phyloP scores from a whole-genome alignment of 345 rosid species.

The Eucalyptus erythrocorys region DNA sequence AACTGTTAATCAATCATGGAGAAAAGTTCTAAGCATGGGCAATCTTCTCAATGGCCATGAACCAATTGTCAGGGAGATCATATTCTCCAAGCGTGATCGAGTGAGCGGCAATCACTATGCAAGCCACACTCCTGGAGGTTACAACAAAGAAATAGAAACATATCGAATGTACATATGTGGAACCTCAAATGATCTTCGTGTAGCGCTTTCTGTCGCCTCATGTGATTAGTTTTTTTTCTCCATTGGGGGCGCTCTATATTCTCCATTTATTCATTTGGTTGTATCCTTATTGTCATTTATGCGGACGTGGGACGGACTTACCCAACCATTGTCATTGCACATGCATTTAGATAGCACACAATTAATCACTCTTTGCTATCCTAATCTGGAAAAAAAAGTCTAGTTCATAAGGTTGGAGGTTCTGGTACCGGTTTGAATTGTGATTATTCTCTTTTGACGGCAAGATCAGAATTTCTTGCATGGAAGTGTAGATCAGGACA shows the following conservation, averaged over 20 bases:
- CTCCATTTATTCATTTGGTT: not conserved
- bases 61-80: slow-evolving; percentile 69
- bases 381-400: not conserved
- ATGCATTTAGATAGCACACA: not conserved
- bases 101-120: slow-evolving; percentile 50
- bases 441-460: not conserved
- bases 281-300: not conserved
- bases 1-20: slow-evolving; percentile 84
- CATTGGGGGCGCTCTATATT: not conserved
- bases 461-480: not conserved
- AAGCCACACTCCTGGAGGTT: slow-evolving; percentile 8
- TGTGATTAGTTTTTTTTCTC: slow-evolving; percentile 32
- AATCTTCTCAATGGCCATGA: slow-evolving; percentile 95
- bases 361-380: not conserved
- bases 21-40: slow-evolving; percentile 96
- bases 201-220: slow-evolving; percentile 79
- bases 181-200: slow-evolving; percentile 91
- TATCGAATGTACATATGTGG: slow-evolving; percentile 85
- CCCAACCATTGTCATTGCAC: not conserved
- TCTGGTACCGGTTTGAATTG: not conserved
- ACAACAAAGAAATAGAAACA: slow-evolving; percentile 57
- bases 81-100: slow-evolving; percentile 52
- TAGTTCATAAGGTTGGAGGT: not conserved
- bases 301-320: not conserved
- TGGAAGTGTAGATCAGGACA: not conserved